phyloP scores from a whole-genome alignment of 768 basidiomycete genomes.

The Suillus subluteus region DNA sequence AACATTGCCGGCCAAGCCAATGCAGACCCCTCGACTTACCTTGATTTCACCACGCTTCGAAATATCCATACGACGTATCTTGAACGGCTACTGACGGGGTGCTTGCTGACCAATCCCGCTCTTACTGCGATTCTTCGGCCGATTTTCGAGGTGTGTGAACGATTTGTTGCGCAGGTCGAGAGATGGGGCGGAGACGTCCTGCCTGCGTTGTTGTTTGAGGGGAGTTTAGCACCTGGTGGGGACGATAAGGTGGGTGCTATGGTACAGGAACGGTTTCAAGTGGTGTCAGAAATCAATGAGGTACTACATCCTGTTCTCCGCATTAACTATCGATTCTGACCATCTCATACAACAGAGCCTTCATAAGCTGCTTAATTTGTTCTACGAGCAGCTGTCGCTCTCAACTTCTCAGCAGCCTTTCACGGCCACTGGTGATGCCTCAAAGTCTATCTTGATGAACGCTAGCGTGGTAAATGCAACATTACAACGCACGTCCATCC shows the following conservation, averaged over 20 bases:
- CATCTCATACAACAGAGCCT: constrained; percentile 54
- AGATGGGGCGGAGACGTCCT: constrained; percentile 92
- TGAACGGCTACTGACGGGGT: constrained; percentile 77
- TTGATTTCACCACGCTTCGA: constrained; percentile 89
- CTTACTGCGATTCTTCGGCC: constrained; percentile 66
- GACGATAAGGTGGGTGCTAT: constrained; percentile 67
- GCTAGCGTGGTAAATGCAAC: constrained; percentile 51
- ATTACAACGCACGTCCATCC: constrained; percentile 53
- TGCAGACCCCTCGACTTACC: constrained; percentile 34
- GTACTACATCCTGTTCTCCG: constrained; percentile 38
- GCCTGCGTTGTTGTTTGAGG: constrained; percentile 82
- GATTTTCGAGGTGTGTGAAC: constrained; percentile 82
- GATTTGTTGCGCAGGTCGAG: constrained; percentile 87
- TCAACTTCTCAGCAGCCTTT: constrained; percentile 80
- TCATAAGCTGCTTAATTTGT: constrained; percentile 65
- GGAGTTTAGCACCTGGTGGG: constrained; percentile 60
- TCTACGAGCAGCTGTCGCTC: constrained; percentile 79
- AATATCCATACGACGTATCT: constrained; percentile 82
- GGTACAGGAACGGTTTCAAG: constrained; percentile 69
- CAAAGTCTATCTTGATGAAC: constrained; percentile 70
- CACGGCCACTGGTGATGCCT: constrained; percentile 62
- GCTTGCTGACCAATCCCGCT: constrained; percentile 68
- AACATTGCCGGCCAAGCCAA: constrained; percentile 14
- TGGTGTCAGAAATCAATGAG: constrained; percentile 79
- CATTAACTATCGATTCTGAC: not conserved